A percentile compares a stretch with the other conserved stretches of the same genome.
Conservation (phyloP, 108 stramenopile genomes). For the Fistulifera solaris region DNA sequence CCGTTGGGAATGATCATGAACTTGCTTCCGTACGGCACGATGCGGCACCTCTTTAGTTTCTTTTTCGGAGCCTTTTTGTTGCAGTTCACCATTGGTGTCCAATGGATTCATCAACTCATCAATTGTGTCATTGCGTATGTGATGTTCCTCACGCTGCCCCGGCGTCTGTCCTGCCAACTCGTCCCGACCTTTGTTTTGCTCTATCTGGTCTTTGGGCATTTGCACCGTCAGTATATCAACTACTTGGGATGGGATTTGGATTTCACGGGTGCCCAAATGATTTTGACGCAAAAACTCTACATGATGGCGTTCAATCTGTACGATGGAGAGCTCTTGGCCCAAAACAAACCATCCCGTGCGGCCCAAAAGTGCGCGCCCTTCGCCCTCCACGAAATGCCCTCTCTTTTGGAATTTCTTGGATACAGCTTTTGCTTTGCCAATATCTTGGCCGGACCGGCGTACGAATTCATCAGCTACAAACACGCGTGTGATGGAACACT, state of each 20-base stretch:
- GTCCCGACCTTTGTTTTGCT: constrained; percentile 84
- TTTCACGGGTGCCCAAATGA: constrained; percentile 94
- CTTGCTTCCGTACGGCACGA: constrained; percentile 64
- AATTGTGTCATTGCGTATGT: constrained; percentile 80
- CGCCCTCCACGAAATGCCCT: constrained; percentile 71
- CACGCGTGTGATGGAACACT: constrained; percentile 64
- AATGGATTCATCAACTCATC: constrained; percentile 96
- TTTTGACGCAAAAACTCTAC: constrained; percentile 93
- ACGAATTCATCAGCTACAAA: constrained; percentile 70
- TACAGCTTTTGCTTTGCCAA: constrained; percentile 94
- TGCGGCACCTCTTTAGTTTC: constrained; percentile 84
- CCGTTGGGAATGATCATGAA: constrained; percentile 84
- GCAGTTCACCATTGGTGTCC: constrained; percentile 83
- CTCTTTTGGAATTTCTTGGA: constrained; percentile 86
- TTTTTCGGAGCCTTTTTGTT: constrained; percentile 82
- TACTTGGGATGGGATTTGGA: constrained; percentile 95
- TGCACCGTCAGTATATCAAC: constrained; percentile 92
- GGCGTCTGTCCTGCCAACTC: constrained; percentile 51
- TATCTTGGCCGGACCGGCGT: constrained; percentile 87
- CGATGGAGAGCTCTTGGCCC: constrained; percentile 73
- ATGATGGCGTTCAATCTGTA: constrained; percentile 95
- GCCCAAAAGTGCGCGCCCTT: constrained; percentile 74
- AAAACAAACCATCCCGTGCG: constrained; percentile 57
- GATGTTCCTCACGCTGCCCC: constrained; percentile 68
- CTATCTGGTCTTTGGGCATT: constrained; percentile 85